A percentile compares a stretch with the other conserved stretches of the same genome.
These are phyloP conservation scores for Fusarium kyushuense DNA, from an alignment of 2,329 filamentous ascomycete species.

Conservation along the genomic window DNA sequence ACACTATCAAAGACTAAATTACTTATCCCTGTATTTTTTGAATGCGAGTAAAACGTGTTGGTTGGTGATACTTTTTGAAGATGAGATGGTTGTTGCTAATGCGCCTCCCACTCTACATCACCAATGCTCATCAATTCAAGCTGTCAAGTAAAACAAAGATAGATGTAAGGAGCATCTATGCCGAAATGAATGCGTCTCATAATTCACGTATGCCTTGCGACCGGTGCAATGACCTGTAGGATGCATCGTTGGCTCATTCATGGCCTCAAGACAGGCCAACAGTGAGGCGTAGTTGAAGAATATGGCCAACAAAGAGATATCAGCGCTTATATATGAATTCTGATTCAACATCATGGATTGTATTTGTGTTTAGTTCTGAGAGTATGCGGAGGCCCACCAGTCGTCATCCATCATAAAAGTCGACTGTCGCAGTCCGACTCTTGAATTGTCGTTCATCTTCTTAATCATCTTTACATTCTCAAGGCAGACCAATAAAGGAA, in stretches of 20 bases:
- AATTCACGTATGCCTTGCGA: background rate
- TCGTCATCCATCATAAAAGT: background rate
- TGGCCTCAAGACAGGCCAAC: background rate
- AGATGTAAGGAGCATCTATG: too few species aligned
- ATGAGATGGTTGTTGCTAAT: background rate
- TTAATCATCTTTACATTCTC: accelerated
- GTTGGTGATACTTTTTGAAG: background rate
- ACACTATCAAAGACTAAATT: too few species aligned
- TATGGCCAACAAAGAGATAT: background rate
- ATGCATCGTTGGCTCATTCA: accelerated
- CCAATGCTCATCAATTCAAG: background rate
- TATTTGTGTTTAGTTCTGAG: accelerated
- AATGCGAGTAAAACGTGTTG: background rate
- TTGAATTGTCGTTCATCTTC: background rate
- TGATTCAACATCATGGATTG: background rate
- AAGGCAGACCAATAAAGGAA: accelerated
- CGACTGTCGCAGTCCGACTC: background rate
- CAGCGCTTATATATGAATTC: accelerated
- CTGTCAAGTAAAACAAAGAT: too few species aligned
- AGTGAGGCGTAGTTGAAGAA: background rate
- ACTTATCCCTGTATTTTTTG: too few species aligned
- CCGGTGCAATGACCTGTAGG: accelerated
- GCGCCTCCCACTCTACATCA: background rate
- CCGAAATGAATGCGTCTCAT: too few species aligned
- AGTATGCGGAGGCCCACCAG: constrained; percentile 15